These are phyloP conservation scores for Trichoderma endophyticum DNA, from an alignment of 2,329 filamentous ascomycete species.

Conservation along the genomic window DNA sequence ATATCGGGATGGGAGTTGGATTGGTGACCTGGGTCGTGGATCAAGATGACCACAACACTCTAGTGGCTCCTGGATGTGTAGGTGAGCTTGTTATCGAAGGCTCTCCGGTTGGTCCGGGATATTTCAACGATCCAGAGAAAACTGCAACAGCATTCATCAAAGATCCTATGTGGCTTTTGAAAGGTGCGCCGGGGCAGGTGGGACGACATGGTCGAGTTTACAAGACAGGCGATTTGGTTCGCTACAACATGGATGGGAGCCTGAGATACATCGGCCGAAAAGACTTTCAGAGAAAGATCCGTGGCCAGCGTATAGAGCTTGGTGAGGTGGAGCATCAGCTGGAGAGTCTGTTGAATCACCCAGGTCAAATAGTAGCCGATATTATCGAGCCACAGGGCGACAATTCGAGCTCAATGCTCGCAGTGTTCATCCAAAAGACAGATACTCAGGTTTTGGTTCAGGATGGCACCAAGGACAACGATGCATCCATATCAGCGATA, in stretches of 20 bases:
- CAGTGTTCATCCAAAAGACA: not conserved
- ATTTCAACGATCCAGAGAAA: slow-evolving; percentile 16
- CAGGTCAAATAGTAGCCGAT: not conserved
- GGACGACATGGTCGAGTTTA: slow-evolving; percentile 18
- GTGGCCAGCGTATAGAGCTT: slow-evolving; percentile 52
- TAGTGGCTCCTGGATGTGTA: slow-evolving; percentile 24
- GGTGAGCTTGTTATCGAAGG: slow-evolving; percentile 32
- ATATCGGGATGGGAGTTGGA: not conserved
- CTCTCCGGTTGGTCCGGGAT: slow-evolving; percentile 26
- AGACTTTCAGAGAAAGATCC: slow-evolving; percentile 37
- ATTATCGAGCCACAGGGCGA: not conserved
- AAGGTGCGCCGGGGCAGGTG: slow-evolving; percentile 26
- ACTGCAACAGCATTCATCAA: not conserved
- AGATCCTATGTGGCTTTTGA: not conserved
- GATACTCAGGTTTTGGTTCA: not conserved
- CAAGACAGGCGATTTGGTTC: slow-evolving; percentile 23
- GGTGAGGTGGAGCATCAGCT: slow-evolving; percentile 16
- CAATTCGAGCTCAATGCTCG: not conserved
- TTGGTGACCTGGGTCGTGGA: not conserved
- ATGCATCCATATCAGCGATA: not conserved
- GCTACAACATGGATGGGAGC: slow-evolving; percentile 31
- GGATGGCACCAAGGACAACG: slow-evolving; percentile 17
- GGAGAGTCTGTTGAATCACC: not conserved
- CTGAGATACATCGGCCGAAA: slow-evolving; percentile 24
- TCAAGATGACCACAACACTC: slow-evolving; percentile 12